phyloP scores from a whole-genome alignment of 1,284 basidiomycete genomes.

The Amylostereum areolatum region DNA sequence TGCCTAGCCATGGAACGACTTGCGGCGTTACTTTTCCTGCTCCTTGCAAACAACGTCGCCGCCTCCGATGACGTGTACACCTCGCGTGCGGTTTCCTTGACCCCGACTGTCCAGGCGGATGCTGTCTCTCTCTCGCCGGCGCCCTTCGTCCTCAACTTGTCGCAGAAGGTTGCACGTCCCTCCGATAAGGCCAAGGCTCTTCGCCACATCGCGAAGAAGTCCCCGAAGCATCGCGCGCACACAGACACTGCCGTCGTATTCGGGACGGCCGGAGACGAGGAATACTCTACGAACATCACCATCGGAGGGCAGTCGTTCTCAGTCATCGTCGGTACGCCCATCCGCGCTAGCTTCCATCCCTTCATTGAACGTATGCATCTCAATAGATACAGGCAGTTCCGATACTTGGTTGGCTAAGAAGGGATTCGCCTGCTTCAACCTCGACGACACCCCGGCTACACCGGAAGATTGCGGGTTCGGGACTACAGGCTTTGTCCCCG shows the following conservation, averaged over 20 bases:
- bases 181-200: neutral
- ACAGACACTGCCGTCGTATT: slow-evolving; percentile 6
- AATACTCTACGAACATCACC: slow-evolving; percentile 19
- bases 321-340: slow-evolving; percentile 14
- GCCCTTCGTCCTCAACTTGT: no score
- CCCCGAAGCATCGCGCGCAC: neutral
- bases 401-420: slow-evolving; percentile 19
- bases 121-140: no score
- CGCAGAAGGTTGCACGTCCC: neutral
- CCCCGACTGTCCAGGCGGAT: no score
- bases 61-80: no score
- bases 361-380: no score
- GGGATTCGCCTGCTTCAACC: slow-evolving; percentile 19
- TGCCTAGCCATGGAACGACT: no score
- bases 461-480: slow-evolving; percentile 16
- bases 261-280: slow-evolving; percentile 18
- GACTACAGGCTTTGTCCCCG: slow-evolving; percentile 14
- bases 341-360: no score
- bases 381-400: slow-evolving; percentile 10
- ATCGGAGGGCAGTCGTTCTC: slow-evolving; percentile 19
- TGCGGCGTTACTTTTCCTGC: no score
- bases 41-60: no score
- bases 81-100: no score
- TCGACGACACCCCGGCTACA: slow-evolving; percentile 10
- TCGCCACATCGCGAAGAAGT: neutral